Evolutionary conservation across 805 yeast genomes (phyloP), one percentile per base, ranked within the genome.

Genomic region (Sugiyamaella lignohabitans): DNA sequence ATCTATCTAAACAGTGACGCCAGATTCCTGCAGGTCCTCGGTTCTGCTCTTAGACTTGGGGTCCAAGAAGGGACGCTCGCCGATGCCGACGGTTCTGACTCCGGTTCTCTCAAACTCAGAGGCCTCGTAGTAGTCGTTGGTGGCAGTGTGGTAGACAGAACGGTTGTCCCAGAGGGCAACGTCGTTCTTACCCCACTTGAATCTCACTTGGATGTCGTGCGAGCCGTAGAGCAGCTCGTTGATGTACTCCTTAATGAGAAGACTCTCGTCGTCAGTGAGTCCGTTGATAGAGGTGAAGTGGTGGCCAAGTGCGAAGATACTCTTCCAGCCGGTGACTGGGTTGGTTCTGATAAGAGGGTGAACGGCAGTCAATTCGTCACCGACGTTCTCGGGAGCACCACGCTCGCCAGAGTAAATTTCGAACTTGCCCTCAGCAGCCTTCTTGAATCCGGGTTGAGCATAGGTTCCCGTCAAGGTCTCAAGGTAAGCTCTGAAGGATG

Each of bases 181-280:
- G 22, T 78, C 73, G 37, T 77, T 76, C 17, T 59, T 60, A 49
- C 66, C 62, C 81, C 81, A 75, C 52, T 69, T 71, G 66, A 72
- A 72, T 52, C 81, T 66, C 18, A 75, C 76, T 62, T 76, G 81
- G 48, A 76, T 71, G 24, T 60, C 64, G 21, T 58, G 59, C 42
- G 54, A 55, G 42, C 54, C 53, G 43, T 53, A 58, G 42, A 53
- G 53, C 14, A 54, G 50, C 45, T 68, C 64, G 56, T 72, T 73
- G 55, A 85, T 68, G 57, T 82, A 77, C 43, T 74, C 65, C 56
- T 85, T 68, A 48, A 86, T 66, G 21, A 68, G 70, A 46, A 78
- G 81, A 24, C 83, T 76, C 66, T 85, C 94, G 55, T 82, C 86
- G 41, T 74, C 72, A 66, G 84, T 84, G 61, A 84, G 69, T 38